Conservation (phyloP, 805 yeast genomes). For the Kodamaea sagamina region DNA sequence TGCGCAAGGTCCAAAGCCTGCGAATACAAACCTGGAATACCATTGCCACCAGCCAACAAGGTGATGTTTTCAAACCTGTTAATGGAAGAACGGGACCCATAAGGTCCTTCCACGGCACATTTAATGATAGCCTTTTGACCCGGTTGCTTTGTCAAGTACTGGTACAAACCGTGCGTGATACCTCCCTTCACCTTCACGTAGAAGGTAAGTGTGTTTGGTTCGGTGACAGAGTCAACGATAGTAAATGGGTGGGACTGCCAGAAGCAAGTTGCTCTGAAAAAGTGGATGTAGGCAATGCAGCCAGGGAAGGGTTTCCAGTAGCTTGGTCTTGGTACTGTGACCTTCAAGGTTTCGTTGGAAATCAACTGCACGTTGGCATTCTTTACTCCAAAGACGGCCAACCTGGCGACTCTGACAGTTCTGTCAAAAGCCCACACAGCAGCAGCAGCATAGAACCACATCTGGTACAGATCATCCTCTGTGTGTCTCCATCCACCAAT, state of each 20-base stretch:
- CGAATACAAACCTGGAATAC: slow-evolving; percentile 41
- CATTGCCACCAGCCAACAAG: slow-evolving; percentile 42
- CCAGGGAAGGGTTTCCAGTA: slow-evolving; percentile 57
- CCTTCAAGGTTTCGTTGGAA: slow-evolving; percentile 50
- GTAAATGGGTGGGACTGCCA: slow-evolving; percentile 83
- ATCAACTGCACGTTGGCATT: slow-evolving; percentile 39
- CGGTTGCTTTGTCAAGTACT: slow-evolving; percentile 35
- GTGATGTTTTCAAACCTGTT: slow-evolving; percentile 30
- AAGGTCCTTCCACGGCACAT: slow-evolving; percentile 42
- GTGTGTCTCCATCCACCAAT: slow-evolving; percentile 60
- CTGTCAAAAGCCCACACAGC: slow-evolving; percentile 44
- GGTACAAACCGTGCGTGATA: slow-evolving; percentile 38
- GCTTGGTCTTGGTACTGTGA: slow-evolving; percentile 49
- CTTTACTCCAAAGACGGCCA: slow-evolving; percentile 38
- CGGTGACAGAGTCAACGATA: slow-evolving; percentile 43
- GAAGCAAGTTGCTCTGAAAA: slow-evolving; percentile 51
- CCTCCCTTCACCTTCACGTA: slow-evolving; percentile 41
- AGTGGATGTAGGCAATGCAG: slow-evolving; percentile 56
- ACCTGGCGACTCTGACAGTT: slow-evolving; percentile 33
- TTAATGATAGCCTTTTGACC: slow-evolving; percentile 31
- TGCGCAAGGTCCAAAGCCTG: slow-evolving; percentile 31
- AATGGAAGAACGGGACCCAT: slow-evolving; percentile 35
- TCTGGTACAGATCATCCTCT: slow-evolving; percentile 24
- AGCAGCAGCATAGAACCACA: slow-evolving; percentile 30
- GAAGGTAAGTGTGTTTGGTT: slow-evolving; percentile 26